Evolutionary conservation across 345 rosid genomes (phyloP), one percentile per base, ranked within the genome.

Genomic region (Salix suchowensis): DNA sequence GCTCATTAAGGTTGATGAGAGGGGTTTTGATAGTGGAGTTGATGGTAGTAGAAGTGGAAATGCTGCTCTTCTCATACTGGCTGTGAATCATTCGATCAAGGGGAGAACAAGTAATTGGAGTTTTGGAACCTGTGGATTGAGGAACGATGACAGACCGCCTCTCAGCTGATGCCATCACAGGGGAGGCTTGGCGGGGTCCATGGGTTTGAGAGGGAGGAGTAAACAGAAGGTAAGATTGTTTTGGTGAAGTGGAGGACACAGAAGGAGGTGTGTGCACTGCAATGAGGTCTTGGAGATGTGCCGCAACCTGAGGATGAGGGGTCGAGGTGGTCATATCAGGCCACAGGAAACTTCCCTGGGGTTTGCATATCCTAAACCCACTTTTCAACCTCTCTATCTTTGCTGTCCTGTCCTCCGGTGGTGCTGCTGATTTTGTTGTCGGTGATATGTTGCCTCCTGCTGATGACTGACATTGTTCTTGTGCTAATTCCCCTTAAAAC

Each of bases 341-440:
- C 97, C 94, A 93, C 74, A 91, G 81, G 83, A 91, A 92, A 71
- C 83, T 88, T 72, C 90, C 94, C 65, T 83, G 86, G 18, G 98
- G 98, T 79, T 82, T 92, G 89, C 97, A 96, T 76, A 93, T 81
- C 77, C 87, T 88, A 88, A 96, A 93, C 64, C 94, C 96, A 72
- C 89, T 89, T 84, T 85, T 93, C 78, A 88, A 86, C 82, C 97
- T 82, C 73, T 87, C 78, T 76, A 82, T 82, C 82, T 82, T 84
- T 48, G 86, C 79, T 54, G 87, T 86, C 50, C 79, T 89, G 76
- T 81, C 86, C 81, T 85, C 92, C 39, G 73, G 34, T 65, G 77
- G 75, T 72, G 61, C 9, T 73, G 76, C 18, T 36, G 67, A 54
- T 64, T 61, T 19, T 74, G 46, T 42, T 67, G 76, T 80, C 40